phyloP scores from a whole-genome alignment of 169 alveolate species.

The Sarcocystis neurona region DNA sequence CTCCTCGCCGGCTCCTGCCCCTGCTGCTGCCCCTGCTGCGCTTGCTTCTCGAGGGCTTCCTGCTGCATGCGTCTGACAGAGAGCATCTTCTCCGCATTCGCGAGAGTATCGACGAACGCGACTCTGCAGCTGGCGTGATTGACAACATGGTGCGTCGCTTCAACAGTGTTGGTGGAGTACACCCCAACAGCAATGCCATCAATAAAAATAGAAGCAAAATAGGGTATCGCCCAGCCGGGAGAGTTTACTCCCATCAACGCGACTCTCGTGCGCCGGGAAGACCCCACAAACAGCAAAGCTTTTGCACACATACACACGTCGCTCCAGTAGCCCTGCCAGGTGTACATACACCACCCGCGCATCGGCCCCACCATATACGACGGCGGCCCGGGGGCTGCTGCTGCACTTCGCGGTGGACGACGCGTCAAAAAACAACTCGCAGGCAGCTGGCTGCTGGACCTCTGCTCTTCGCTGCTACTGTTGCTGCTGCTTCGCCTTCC shows the following conservation, averaged over 20 bases:
- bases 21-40: constrained; percentile 62
- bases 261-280: constrained; percentile 68
- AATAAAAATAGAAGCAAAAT: constrained; percentile 76
- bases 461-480: neutral
- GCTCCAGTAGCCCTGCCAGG: constrained; percentile 73
- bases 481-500: constrained; percentile 36
- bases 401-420: neutral
- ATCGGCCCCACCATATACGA: constrained; percentile 30
- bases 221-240: constrained; percentile 82
- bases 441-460: neutral
- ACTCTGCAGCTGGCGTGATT: constrained; percentile 80
- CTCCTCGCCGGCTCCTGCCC: constrained; percentile 71
- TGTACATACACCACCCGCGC: constrained; percentile 72
- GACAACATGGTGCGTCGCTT: constrained; percentile 77
- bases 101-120: constrained; percentile 75
- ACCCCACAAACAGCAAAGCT: constrained; percentile 74
- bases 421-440: neutral
- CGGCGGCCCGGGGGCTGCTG: constrained; percentile 4
- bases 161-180: constrained; percentile 79
- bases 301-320: constrained; percentile 74
- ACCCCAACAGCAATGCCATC: constrained; percentile 79
- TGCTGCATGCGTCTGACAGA: constrained; percentile 70
- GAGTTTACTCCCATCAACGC: constrained; percentile 82
- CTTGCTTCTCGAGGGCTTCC: constrained; percentile 40
- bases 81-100: constrained; percentile 74